Percentiles rank a stretch among this genome's conserved stretches.
These are phyloP conservation scores for Podila verticillata DNA, from an alignment of 192 early-diverging fungal genomes.

Conservation along the genomic window DNA sequence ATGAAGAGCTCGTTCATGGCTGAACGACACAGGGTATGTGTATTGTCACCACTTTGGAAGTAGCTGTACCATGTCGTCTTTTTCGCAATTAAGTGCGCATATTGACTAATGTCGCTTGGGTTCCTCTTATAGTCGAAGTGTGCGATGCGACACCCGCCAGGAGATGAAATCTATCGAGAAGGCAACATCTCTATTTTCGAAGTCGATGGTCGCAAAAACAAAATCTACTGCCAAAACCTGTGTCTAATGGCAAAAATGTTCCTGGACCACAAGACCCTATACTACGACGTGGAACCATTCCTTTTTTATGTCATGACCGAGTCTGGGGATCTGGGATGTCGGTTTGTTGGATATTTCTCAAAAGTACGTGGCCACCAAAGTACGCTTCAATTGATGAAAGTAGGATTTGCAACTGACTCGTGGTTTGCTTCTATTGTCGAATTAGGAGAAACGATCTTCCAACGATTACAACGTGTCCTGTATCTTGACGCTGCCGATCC, in stretches of 20 bases:
- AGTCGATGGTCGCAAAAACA: conserved; percentile 97
- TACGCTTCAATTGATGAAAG: neutral
- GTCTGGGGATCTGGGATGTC: conserved; percentile 74
- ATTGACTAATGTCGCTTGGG: neutral
- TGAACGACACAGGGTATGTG: conserved; percentile 74
- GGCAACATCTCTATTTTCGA: conserved; percentile 92
- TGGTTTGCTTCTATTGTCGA: neutral
- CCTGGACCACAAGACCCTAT: conserved; percentile 96
- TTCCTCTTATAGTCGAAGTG: conserved; percentile 73
- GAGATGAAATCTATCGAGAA: conserved; percentile 96
- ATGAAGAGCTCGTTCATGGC: conserved; percentile 92
- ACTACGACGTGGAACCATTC: conserved; percentile 98
- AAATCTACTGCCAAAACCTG: conserved; percentile 97
- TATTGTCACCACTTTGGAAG: neutral
- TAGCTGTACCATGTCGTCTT: neutral
- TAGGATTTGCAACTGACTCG: neutral
- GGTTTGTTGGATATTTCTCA: conserved; percentile 98
- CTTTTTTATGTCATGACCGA: conserved; percentile 96
- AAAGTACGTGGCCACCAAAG: conserved; percentile 62
- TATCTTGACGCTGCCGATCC: conserved; percentile 88
- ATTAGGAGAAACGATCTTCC: conserved; percentile 83
- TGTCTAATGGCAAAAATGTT: conserved; percentile 98
- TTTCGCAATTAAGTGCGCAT: neutral
- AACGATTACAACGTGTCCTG: conserved; percentile 94
- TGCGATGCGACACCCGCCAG: conserved; percentile 84